Conservation (phyloP, 2,329 filamentous ascomycete genomes). For the Ascochyta viciae-villosae region DNA sequence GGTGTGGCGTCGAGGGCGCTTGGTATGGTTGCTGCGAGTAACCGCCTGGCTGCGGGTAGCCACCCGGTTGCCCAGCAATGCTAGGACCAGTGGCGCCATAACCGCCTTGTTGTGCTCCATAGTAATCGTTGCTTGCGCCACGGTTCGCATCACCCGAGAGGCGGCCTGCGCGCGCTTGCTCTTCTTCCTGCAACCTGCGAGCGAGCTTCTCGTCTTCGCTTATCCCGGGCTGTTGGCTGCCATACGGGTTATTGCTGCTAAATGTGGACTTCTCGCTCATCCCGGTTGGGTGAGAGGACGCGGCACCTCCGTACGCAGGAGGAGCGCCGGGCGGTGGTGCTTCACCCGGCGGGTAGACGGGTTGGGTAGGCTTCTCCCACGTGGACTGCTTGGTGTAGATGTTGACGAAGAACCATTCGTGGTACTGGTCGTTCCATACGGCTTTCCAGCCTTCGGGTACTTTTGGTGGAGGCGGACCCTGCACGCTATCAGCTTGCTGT, state of each 20-base stretch:
- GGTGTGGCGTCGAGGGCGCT: constrained; percentile 1
- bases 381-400: constrained; percentile 85
- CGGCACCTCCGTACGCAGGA: constrained; percentile 46
- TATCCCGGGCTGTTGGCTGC: constrained; percentile 34
- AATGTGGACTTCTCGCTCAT: constrained; percentile 56
- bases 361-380: constrained; percentile 83
- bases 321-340: constrained; percentile 73
- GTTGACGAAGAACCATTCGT: constrained; percentile 95
- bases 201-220: constrained; percentile 78
- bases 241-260: constrained; percentile 74
- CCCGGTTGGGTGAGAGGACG: constrained; percentile 35
- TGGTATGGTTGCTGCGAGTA: constrained; percentile 16
- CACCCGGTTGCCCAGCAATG: constrained; percentile 10
- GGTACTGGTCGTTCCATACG: constrained; percentile 85
- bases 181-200: constrained; percentile 80
- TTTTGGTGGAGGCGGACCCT: constrained; percentile 63
- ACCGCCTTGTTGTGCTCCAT: constrained; percentile 39
- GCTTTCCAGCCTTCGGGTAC: constrained; percentile 84
- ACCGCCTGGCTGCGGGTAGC: constrained; percentile 39
- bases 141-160: constrained; percentile 49
- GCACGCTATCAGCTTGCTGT: constrained; percentile 13
- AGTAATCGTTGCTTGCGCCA: constrained; percentile 59
- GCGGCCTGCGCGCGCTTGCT: constrained; percentile 67
- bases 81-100: constrained; percentile 16
- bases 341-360: constrained; percentile 62